These are phyloP conservation scores for Candida peoriensis DNA, from an alignment of 805 yeast species.

Conservation along the genomic window DNA sequence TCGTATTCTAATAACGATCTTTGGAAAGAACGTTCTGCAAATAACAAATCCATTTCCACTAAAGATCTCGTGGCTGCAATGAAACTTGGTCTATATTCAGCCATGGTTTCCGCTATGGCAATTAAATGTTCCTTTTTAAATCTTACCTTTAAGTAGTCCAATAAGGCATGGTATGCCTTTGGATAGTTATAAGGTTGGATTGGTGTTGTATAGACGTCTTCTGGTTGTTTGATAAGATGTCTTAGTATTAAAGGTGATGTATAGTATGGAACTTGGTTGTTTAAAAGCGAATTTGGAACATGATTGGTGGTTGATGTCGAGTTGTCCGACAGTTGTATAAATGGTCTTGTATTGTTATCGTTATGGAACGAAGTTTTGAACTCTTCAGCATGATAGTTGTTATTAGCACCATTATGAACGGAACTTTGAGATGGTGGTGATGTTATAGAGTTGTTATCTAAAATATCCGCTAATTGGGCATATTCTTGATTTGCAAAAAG, in stretches of 20 bases:
- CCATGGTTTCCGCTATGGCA: slow-evolving; percentile 42
- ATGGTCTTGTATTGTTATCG: slow-evolving; percentile 26
- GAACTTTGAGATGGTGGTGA: slow-evolving; percentile 22
- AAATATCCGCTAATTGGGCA: slow-evolving; percentile 34
- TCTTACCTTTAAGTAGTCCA: slow-evolving; percentile 68
- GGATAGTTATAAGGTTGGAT: slow-evolving; percentile 84
- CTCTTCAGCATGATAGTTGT: slow-evolving; percentile 17
- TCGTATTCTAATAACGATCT: slow-evolving; percentile 54
- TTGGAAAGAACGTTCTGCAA: slow-evolving; percentile 55
- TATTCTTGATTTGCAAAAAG: slow-evolving; percentile 38
- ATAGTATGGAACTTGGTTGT: slow-evolving; percentile 31
- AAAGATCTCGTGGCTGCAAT: slow-evolving; percentile 70
- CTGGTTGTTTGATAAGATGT: slow-evolving; percentile 59
- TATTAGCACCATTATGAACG: slow-evolving; percentile 7
- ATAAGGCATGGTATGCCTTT: slow-evolving; percentile 82
- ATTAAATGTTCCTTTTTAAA: slow-evolving; percentile 70
- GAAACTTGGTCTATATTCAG: slow-evolving; percentile 65
- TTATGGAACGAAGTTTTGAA: slow-evolving; percentile 24
- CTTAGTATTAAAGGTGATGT: slow-evolving; percentile 54
- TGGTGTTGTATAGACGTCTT: slow-evolving; percentile 79
- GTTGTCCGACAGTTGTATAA: slow-evolving; percentile 24
- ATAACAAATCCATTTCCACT: slow-evolving; percentile 64
- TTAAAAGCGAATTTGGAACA: slow-evolving; percentile 10
- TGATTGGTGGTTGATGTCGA: slow-evolving; percentile 10
- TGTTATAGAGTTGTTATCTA: slow-evolving; percentile 20